phyloP scores from a whole-genome alignment of 2,329 filamentous ascomycete genomes.

The Scortechinia acanthostroma region DNA sequence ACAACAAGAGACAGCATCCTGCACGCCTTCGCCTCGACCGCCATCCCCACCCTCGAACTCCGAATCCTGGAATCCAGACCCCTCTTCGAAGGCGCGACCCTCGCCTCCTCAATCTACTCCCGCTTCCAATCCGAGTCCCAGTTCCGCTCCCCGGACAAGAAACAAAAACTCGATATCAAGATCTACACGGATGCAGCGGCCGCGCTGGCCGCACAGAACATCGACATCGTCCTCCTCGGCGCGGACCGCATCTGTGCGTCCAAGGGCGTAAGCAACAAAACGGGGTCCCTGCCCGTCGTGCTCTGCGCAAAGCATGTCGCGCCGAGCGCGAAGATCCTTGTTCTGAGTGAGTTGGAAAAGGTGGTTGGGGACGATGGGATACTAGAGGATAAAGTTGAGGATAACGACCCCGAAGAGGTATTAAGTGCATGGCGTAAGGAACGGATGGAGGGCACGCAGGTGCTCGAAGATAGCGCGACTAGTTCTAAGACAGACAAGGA shows the following conservation, averaged over 20 bases:
- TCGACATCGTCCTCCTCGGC: constrained; percentile 54
- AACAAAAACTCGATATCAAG: constrained; percentile 25
- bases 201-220: constrained; percentile 38
- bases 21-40: constrained; percentile 22
- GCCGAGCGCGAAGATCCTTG: constrained; percentile 36
- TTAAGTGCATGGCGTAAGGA: constrained; percentile 30
- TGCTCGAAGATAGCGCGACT: not conserved
- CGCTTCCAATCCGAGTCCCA: not conserved
- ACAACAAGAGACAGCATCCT: constrained; percentile 44
- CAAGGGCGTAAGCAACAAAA: constrained; percentile 62
- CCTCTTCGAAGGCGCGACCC: constrained; percentile 53
- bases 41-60: constrained; percentile 35
- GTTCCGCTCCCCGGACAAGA: not conserved
- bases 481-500: constrained; percentile 3
- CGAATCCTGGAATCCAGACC: constrained; percentile 62
- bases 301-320: constrained; percentile 42
- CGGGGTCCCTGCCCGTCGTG: constrained; percentile 50
- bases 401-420: constrained; percentile 44
- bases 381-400: constrained; percentile 36
- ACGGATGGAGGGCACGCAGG: constrained; percentile 10
- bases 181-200: constrained; percentile 54
- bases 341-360: constrained; percentile 55
- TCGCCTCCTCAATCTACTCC: constrained; percentile 29
- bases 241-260: constrained; percentile 51
- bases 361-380: constrained; percentile 36